Evolutionary conservation across 2,329 filamentous ascomycete species (phyloP).

Genomic region (Penicillium sp.): DNA sequence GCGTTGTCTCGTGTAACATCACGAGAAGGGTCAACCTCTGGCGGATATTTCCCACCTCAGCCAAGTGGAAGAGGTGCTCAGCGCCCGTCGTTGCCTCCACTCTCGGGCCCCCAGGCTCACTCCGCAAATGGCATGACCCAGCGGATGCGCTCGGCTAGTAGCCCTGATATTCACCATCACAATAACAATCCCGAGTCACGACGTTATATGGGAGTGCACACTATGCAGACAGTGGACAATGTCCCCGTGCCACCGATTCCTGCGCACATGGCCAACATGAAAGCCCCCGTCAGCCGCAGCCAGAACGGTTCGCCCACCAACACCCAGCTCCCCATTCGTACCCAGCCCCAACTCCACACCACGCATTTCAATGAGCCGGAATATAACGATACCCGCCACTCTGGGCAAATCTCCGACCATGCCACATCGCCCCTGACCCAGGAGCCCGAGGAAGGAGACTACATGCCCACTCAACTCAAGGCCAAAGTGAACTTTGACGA

Average conservation of each 20-base stretch:
- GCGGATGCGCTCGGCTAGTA: conserved; percentile 82
- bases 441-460: conserved; percentile 33
- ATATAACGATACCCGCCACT: conserved; percentile 28
- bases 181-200: conserved; percentile 36
- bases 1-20: conserved; percentile 75
- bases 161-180: conserved; percentile 76
- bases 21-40: conserved; percentile 60
- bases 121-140: conserved; percentile 50
- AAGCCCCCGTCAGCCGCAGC: conserved; percentile 60
- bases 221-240: conserved; percentile 45
- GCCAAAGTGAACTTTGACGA: conserved; percentile 89
- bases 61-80: conserved; percentile 52
- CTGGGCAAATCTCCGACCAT: conserved; percentile 24
- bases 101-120: conserved; percentile 47
- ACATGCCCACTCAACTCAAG: conserved; percentile 69
- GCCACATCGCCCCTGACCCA: conserved; percentile 29
- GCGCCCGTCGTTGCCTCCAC: conserved; percentile 69
- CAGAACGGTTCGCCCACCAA: conserved; percentile 70
- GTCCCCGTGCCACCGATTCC: conserved; percentile 72
- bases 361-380: conserved; percentile 35
- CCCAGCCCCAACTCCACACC: conserved; percentile 39
- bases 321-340: conserved; percentile 55
- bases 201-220: conserved; percentile 47
- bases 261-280: conserved; percentile 55
- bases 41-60: conserved; percentile 54